These are phyloP conservation scores for Striga hermonthica DNA, from an alignment of 305 asterid genomes.

Conservation along the genomic window DNA sequence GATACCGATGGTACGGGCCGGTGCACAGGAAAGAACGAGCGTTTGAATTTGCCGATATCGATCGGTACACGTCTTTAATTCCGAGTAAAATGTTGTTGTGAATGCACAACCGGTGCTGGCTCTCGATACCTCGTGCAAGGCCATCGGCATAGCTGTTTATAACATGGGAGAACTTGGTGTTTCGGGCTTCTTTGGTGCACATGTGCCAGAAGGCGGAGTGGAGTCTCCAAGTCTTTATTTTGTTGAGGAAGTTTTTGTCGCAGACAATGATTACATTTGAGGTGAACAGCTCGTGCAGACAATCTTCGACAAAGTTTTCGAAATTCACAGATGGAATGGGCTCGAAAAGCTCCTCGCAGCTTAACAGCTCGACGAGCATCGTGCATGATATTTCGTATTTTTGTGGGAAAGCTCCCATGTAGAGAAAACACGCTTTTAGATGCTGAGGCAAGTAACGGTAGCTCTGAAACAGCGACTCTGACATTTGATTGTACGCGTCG, in stretches of 20 bases:
- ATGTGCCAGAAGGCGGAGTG: background rate
- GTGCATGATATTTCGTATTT: background rate
- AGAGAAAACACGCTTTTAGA: background rate
- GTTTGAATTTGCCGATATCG: background rate
- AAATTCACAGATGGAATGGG: background rate
- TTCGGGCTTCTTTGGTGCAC: background rate
- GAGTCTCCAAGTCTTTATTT: background rate
- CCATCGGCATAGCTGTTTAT: background rate
- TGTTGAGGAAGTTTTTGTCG: background rate
- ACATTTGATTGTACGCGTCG: conserved; percentile 2
- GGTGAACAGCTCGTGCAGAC: background rate
- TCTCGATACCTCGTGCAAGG: background rate
- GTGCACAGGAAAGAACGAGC: background rate
- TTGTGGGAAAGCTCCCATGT: background rate
- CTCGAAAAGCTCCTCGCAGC: background rate
- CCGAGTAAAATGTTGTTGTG: background rate
- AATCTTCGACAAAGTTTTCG: background rate
- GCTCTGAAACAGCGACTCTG: background rate
- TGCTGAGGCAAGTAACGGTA: conserved; percentile 7
- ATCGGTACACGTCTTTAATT: background rate
- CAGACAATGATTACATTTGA: background rate
- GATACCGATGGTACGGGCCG: background rate
- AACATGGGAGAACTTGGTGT: background rate
- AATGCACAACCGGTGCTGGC: background rate
- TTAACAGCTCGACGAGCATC: background rate